phyloP scores from a whole-genome alignment of 768 basidiomycete species.

The Psilocybe cyanescens region DNA sequence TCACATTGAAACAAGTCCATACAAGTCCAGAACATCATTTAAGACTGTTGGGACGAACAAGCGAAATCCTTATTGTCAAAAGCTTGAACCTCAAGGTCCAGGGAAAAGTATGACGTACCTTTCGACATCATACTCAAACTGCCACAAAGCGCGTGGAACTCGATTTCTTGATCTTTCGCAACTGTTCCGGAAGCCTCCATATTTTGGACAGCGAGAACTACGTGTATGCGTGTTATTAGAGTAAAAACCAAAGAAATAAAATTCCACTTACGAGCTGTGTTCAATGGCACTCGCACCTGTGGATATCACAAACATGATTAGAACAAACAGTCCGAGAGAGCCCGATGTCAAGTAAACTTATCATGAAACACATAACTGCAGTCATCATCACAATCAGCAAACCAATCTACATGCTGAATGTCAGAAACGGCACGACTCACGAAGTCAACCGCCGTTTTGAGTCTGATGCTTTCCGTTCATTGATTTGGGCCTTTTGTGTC shows the following conservation, averaged over 20 bases:
- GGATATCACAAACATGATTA: conserved; percentile 19
- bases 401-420: not conserved
- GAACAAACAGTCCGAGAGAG: conserved; percentile 5
- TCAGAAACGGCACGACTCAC: conserved; percentile 43
- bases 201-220: conserved; percentile 88
- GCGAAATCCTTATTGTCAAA: conserved; percentile 3
- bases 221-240: not conserved
- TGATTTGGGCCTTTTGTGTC: conserved; percentile 76
- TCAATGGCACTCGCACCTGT: conserved; percentile 83
- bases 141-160: conserved; percentile 85
- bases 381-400: conserved; percentile 4
- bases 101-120: conserved; percentile 40
- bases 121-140: conserved; percentile 90
- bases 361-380: conserved; percentile 78
- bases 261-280: conserved; percentile 62
- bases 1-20: conserved; percentile 28
- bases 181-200: conserved; percentile 82
- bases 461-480: conserved; percentile 76
- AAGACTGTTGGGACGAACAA: conserved; percentile 46
- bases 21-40: conserved; percentile 85
- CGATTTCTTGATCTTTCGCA: conserved; percentile 77
- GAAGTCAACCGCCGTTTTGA: conserved; percentile 83
- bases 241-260: conserved; percentile 18
- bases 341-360: conserved; percentile 41
- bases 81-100: not conserved